These are phyloP conservation scores for Clavispora phyllophila DNA, from an alignment of 805 yeast species.

Conservation along the genomic window DNA sequence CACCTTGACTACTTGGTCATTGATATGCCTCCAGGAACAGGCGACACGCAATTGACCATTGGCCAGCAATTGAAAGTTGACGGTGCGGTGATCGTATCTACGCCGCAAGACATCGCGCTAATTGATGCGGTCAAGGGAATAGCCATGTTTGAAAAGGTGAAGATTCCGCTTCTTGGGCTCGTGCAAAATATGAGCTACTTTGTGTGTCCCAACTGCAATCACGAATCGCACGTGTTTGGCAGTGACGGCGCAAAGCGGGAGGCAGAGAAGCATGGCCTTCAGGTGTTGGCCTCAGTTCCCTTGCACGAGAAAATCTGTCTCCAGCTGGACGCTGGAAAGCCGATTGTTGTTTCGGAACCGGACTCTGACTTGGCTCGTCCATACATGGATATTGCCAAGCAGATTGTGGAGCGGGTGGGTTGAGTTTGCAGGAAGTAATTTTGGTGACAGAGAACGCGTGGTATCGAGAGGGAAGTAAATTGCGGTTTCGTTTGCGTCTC, in stretches of 20 bases:
- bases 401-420: not conserved
- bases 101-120: slow-evolving; percentile 82
- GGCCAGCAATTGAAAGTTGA: slow-evolving; percentile 71
- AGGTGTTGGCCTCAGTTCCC: slow-evolving; percentile 64
- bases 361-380: slow-evolving; percentile 33
- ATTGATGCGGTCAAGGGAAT: slow-evolving; percentile 78
- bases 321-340: slow-evolving; percentile 62
- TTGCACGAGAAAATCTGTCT: slow-evolving; percentile 54
- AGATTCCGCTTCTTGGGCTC: slow-evolving; percentile 68
- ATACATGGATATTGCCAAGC: slow-evolving; percentile 45
- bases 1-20: slow-evolving; percentile 62
- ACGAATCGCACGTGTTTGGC: slow-evolving; percentile 73
- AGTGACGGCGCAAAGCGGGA: slow-evolving; percentile 52
- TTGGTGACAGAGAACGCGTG: too few relatives aligned
- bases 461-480: not conserved
- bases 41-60: slow-evolving; percentile 80
- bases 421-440: too few relatives aligned
- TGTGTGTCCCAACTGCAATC: slow-evolving; percentile 70
- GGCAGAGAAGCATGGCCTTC: slow-evolving; percentile 43
- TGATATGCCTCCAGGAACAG: slow-evolving; percentile 92
- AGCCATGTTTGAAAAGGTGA: slow-evolving; percentile 67
- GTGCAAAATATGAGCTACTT: slow-evolving; percentile 81
- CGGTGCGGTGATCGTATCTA: slow-evolving; percentile 78
- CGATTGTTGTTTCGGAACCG: slow-evolving; percentile 46
- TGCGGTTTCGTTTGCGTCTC: too few relatives aligned